These are phyloP conservation scores for California macrophylla DNA, from an alignment of 441 rosid species.

Conservation along the genomic window DNA sequence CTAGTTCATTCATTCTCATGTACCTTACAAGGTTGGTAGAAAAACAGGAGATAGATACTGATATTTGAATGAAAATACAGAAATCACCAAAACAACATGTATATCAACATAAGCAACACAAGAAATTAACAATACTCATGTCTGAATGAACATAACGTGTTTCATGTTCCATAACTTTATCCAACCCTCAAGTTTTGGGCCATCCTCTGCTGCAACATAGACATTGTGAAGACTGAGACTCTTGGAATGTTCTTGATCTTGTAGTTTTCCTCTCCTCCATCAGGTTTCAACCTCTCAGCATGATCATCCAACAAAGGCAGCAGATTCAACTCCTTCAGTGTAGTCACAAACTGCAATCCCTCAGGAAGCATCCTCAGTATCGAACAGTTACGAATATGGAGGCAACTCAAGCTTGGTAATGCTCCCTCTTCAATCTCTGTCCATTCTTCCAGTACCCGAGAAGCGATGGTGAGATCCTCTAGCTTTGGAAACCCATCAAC, in stretches of 20 bases:
- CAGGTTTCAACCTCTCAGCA: conserved; percentile 28
- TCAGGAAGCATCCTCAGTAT: conserved; percentile 33
- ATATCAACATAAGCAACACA: not conserved
- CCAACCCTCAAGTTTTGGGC: not conserved
- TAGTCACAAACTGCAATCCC: conserved; percentile 33
- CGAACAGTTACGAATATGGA: conserved; percentile 29
- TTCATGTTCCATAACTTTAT: not conserved
- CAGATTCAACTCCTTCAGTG: conserved; percentile 26
- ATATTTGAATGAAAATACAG: not conserved
- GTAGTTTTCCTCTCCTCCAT: conserved; percentile 33
- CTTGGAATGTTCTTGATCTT: conserved; percentile 31
- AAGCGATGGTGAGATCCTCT: conserved; percentile 32
- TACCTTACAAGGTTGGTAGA: no score
- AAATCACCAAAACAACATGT: not conserved
- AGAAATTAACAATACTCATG: not conserved
- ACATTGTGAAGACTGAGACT: conserved; percentile 20
- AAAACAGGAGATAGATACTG: not conserved
- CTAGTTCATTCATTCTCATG: no score
- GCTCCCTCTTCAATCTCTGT: conserved; percentile 40
- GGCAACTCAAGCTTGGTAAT: conserved; percentile 28
- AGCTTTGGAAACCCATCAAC: conserved; percentile 33
- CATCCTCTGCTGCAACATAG: conserved; percentile 5
- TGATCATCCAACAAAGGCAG: conserved; percentile 34
- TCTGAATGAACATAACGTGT: not conserved
- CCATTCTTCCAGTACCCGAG: conserved; percentile 29